These are phyloP conservation scores for Penicillium longicatenatum DNA, from an alignment of 495 filamentous ascomycete genomes.

Conservation along the genomic window DNA sequence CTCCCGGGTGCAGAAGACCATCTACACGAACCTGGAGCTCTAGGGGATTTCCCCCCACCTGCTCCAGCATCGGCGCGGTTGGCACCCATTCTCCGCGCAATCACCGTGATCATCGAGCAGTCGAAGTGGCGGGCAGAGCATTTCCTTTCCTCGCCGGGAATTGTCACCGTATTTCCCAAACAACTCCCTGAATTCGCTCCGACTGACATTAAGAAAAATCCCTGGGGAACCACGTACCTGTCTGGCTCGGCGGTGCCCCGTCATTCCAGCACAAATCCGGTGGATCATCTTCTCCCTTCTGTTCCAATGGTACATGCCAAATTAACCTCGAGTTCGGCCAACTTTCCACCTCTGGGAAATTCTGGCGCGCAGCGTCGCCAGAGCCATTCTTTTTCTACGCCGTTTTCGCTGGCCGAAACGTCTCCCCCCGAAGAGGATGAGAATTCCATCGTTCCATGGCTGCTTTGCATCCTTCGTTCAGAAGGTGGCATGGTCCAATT, in stretches of 20 bases:
- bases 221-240: slow-evolving; percentile 48
- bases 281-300: slow-evolving; percentile 64
- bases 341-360: slow-evolving; percentile 62
- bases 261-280: slow-evolving; percentile 46
- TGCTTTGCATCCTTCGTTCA: slow-evolving; percentile 69
- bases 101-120: slow-evolving; percentile 74
- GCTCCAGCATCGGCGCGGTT: slow-evolving; percentile 62
- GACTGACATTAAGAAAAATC: slow-evolving; percentile 47
- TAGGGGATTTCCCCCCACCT: slow-evolving; percentile 45
- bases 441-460: slow-evolving; percentile 79
- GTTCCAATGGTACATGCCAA: slow-evolving; percentile 38
- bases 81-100: slow-evolving; percentile 74
- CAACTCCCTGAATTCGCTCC: slow-evolving; percentile 45
- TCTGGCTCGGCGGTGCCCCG: slow-evolving; percentile 48
- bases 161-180: slow-evolving; percentile 70
- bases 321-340: slow-evolving; percentile 34
- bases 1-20: slow-evolving; percentile 53
- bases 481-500: slow-evolving; percentile 65
- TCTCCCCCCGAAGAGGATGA: slow-evolving; percentile 64
- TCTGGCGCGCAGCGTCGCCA: slow-evolving; percentile 45
- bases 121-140: slow-evolving; percentile 77
- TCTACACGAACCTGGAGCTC: slow-evolving; percentile 34
- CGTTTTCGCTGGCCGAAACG: slow-evolving; percentile 38
- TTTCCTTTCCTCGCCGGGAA: slow-evolving; percentile 75
- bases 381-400: slow-evolving; percentile 42